Conservation (phyloP, 768 basidiomycete genomes). For the Trametes sanguinea region DNA sequence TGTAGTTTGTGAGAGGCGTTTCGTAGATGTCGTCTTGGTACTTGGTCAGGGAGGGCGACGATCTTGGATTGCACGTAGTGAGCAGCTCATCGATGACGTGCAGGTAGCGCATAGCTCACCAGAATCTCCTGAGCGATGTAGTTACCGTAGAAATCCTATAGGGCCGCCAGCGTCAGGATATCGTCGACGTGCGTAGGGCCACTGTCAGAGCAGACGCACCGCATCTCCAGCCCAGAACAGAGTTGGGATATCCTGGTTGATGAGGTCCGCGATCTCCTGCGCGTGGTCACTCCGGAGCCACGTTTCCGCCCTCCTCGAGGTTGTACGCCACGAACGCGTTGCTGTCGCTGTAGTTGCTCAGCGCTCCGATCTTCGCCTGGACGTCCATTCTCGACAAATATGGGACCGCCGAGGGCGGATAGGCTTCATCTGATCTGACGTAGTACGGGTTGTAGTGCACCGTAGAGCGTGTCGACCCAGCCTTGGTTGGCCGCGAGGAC, state of each 20-base stretch:
- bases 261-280: slow-evolving; percentile 53
- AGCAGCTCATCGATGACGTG: neutral
- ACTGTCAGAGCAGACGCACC: slow-evolving; percentile 31
- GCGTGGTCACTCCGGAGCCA: slow-evolving; percentile 54
- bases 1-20: slow-evolving; percentile 48
- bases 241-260: slow-evolving; percentile 55
- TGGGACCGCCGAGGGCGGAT: slow-evolving; percentile 46
- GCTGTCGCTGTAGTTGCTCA: slow-evolving; percentile 41
- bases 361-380: slow-evolving; percentile 43
- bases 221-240: slow-evolving; percentile 59
- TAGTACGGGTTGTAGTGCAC: slow-evolving; percentile 57
- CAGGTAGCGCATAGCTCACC: neutral
- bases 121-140: slow-evolving; percentile 49
- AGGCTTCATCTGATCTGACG: slow-evolving; percentile 42
- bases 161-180: neutral
- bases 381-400: slow-evolving; percentile 33
- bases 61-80: slow-evolving; percentile 44
- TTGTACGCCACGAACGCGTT: slow-evolving; percentile 46
- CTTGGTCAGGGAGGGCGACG: slow-evolving; percentile 47
- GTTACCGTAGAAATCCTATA: slow-evolving; percentile 52
- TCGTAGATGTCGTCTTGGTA: slow-evolving; percentile 35
- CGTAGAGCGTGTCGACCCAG: slow-evolving; percentile 52
- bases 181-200: slow-evolving; percentile 1
- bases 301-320: slow-evolving; percentile 52
- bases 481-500: slow-evolving; percentile 58